phyloP scores from a whole-genome alignment of 495 filamentous ascomycete species.

The Podospora tetraspora region DNA sequence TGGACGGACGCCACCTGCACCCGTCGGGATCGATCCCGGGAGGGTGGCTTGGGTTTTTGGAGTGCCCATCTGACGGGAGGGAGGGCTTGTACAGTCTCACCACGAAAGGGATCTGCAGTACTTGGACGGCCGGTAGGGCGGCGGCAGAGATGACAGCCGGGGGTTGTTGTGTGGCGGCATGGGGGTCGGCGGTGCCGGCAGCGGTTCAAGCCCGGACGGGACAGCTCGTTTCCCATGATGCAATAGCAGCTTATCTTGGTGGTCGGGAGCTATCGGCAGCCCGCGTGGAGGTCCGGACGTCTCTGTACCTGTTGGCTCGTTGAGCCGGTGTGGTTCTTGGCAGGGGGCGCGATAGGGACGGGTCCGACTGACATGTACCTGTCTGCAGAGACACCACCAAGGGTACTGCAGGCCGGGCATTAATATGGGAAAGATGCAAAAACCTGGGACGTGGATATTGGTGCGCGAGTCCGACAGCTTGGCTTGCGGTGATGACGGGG shows the following conservation, averaged over 20 bases:
- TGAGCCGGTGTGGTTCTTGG: neutral
- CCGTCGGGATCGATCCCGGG: neutral
- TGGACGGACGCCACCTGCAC: neutral
- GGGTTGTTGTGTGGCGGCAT: neutral
- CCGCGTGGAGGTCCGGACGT: neutral
- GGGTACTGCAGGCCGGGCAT: slow-evolving; percentile 5
- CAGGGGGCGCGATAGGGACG: neutral
- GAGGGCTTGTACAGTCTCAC: neutral
- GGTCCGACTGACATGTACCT: neutral
- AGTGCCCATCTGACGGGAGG: neutral
- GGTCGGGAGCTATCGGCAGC: neutral
- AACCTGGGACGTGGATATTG: slow-evolving; percentile 24
- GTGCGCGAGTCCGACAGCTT: slow-evolving; percentile 13
- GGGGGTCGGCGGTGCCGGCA: neutral
- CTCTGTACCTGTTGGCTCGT: neutral
- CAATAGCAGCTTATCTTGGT: neutral
- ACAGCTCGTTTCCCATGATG: neutral
- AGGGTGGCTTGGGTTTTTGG: neutral
- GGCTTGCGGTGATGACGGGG: slow-evolving; percentile 10
- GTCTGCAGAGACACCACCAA: neutral
- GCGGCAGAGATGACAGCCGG: neutral
- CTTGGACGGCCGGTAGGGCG: neutral
- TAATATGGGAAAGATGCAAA: slow-evolving; percentile 19
- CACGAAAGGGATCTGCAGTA: neutral
- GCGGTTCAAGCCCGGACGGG: neutral